Evolutionary conservation across 257 asterid genomes (phyloP).

Genomic region (Solanum rostratum): DNA sequence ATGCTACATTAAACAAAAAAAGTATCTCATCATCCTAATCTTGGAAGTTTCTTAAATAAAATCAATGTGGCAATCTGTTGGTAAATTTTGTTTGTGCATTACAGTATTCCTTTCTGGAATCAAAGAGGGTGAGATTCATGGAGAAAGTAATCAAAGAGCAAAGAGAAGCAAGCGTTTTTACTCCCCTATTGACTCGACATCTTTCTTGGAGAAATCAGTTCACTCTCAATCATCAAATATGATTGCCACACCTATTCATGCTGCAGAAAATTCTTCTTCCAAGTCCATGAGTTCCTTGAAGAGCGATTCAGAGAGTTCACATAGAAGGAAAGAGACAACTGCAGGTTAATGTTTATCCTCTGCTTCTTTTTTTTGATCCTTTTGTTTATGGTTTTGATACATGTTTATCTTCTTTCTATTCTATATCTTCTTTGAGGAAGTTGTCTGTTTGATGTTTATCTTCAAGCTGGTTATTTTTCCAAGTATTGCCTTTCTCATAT

Average conservation of each 20-base stretch:
- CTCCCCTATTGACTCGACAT: conserved; percentile 2
- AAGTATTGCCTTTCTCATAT: not conserved
- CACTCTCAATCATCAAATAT: not conserved
- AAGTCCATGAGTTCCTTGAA: not conserved
- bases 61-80: not conserved
- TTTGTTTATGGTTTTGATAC: not conserved
- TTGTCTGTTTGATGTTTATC: not conserved
- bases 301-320: not conserved
- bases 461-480: not conserved
- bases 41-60: not conserved
- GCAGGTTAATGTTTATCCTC: conserved; percentile 16
- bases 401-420: not conserved
- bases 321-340: not conserved
- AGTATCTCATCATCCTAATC: not conserved
- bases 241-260: not conserved
- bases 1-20: not conserved
- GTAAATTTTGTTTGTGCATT: not conserved
- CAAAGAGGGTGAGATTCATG: conserved; percentile 1
- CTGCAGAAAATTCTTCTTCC: conserved; percentile 11
- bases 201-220: conserved; percentile 1
- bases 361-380: not conserved
- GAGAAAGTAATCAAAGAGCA: conserved; percentile 5
- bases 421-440: not conserved
- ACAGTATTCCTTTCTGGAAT: not conserved
- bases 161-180: conserved; percentile 17